Evolutionary conservation across 768 basidiomycete species (phyloP).

Genomic region (Botryobasidium botryosum): DNA sequence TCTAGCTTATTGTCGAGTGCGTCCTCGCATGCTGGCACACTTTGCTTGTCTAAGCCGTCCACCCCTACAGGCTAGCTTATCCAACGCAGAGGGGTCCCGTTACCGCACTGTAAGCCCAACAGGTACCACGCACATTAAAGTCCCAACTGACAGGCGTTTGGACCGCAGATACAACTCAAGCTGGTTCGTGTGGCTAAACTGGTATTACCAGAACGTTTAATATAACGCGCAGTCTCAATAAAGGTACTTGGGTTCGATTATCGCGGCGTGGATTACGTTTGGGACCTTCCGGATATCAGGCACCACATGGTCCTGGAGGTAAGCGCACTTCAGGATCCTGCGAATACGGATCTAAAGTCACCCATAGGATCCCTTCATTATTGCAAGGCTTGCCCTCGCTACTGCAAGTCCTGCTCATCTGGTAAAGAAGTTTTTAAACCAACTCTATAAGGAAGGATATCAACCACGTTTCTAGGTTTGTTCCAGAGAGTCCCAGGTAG

Average conservation of each 20-base stretch:
- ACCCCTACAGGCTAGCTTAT: too few species aligned
- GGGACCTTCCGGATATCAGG: constrained; percentile 23
- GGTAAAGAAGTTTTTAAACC: constrained; percentile 19
- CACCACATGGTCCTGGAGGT: constrained; percentile 19
- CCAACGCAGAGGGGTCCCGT: constrained; percentile 34
- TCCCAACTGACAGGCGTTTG: too few species aligned
- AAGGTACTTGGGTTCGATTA: background rate
- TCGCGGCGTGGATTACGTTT: constrained; percentile 29
- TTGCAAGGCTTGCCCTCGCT: constrained; percentile 43
- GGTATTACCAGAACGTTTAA: background rate
- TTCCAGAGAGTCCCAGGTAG: constrained; percentile 54
- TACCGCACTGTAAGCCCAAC: constrained; percentile 2
- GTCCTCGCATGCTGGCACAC: too few species aligned
- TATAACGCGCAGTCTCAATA: background rate
- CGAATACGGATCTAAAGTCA: background rate
- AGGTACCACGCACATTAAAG: too few species aligned
- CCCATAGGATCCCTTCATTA: constrained; percentile 37
- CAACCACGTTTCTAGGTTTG: constrained; percentile 26
- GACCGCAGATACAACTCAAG: constrained; percentile 36
- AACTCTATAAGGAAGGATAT: background rate
- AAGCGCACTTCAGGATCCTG: background rate
- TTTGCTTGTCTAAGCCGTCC: too few species aligned
- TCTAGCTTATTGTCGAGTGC: constrained; percentile 36
- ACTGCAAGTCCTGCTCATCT: constrained; percentile 36
- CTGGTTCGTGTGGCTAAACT: constrained; percentile 59